phyloP scores from a whole-genome alignment of 768 basidiomycete species.

The Collybiopsis luxurians region DNA sequence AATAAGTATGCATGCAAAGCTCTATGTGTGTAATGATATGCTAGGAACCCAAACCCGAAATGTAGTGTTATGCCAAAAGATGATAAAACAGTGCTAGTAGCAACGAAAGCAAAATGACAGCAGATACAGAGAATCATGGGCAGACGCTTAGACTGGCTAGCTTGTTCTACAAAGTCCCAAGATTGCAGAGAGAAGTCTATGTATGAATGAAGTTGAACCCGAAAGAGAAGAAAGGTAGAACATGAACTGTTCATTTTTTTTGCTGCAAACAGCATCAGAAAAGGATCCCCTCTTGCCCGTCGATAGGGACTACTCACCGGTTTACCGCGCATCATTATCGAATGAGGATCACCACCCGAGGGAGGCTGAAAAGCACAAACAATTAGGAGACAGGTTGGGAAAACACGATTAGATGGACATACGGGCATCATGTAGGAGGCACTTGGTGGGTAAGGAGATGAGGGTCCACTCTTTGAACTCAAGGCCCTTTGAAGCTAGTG shows the following conservation, averaged over 20 bases:
- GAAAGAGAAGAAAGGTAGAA: not conserved
- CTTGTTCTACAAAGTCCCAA: conserved; percentile 7
- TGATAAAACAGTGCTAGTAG: not conserved
- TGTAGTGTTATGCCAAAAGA: not conserved
- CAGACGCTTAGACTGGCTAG: not conserved
- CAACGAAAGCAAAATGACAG: not conserved
- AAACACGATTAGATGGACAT: not conserved
- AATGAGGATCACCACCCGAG: conserved; percentile 39
- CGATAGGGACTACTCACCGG: conserved; percentile 38
- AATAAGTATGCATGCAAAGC: not conserved
- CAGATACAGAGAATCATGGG: not conserved
- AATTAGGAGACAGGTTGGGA: not conserved
- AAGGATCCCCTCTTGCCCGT: not conserved
- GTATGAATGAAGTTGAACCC: not conserved
- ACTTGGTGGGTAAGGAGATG: conserved; percentile 21
- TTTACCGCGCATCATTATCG: conserved; percentile 54
- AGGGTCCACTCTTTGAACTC: conserved; percentile 37
- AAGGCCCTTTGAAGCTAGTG: conserved; percentile 61
- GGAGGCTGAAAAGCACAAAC: conserved; percentile 26
- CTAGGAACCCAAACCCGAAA: not conserved
- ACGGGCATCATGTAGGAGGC: conserved; percentile 11
- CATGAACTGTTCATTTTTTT: conserved; percentile 1
- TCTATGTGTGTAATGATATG: conserved; percentile 2
- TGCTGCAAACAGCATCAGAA: not conserved
- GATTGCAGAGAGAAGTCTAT: not conserved